These are phyloP conservation scores for Xylaria multiplex DNA, from an alignment of 2,329 filamentous ascomycete genomes.

Conservation along the genomic window DNA sequence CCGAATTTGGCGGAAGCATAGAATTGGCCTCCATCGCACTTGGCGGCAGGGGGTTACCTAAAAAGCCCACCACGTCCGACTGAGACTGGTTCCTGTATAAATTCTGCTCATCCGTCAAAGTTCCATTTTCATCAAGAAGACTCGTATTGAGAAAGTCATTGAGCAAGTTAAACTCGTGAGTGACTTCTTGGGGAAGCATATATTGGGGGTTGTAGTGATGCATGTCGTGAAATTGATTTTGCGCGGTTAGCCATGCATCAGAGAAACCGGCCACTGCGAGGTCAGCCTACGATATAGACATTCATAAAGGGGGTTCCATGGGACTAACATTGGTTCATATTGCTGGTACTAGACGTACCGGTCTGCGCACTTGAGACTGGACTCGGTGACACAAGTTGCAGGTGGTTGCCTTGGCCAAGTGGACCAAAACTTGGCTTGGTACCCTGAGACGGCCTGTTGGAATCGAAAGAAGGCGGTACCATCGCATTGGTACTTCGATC, in stretches of 20 bases:
- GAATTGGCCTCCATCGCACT: conserved; percentile 53
- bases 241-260: conserved; percentile 81
- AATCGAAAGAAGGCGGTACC: conserved; percentile 61
- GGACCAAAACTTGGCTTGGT: conserved; percentile 58
- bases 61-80: conserved; percentile 60
- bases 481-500: conserved; percentile 65
- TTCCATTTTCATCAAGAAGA: conserved; percentile 82
- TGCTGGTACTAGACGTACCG: conserved; percentile 69
- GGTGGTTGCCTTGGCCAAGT: conserved; percentile 62
- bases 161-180: conserved; percentile 94
- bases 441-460: conserved; percentile 51
- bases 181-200: conserved; percentile 92
- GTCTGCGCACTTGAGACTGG: conserved; percentile 74
- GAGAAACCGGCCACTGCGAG: conserved; percentile 78
- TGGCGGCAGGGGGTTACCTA: conserved; percentile 50
- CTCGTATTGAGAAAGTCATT: conserved; percentile 96
- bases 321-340: conserved; percentile 79
- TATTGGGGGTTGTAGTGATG: conserved; percentile 93
- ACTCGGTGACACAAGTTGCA: conserved; percentile 78
- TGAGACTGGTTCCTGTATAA: conserved; percentile 53
- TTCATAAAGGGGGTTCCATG: conserved; percentile 46
- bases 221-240: conserved; percentile 92
- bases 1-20: conserved; percentile 61
- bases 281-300: conserved; percentile 46
- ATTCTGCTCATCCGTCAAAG: conserved; percentile 73